Base-by-base conservation (phyloP, 257 asterid genomes). In the Nicotiana otophora region DNA sequence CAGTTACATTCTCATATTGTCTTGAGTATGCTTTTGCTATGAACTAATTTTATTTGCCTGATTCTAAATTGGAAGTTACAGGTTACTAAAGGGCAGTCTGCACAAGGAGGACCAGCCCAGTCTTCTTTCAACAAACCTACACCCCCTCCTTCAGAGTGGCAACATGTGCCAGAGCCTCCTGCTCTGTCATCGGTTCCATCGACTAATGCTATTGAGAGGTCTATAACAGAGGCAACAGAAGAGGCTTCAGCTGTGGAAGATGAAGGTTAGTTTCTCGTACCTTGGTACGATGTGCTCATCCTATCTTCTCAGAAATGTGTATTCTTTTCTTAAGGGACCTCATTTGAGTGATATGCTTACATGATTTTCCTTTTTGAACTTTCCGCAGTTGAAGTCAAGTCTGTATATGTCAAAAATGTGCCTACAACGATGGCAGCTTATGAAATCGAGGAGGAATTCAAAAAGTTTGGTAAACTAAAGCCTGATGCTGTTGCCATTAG, bases 401-500 rank as follows among this genome's bases (percentile, higher is more conserved):
- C 99, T 10, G 99, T 96, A 48, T 96, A 96, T 61, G 98, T 96
- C 81, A 91, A 91, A 91, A 96, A 92, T 83, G 99, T 96, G 34
- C 98, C 98, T n/a, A 89, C 93, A 12, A 94, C 91, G 5, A 94
- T 94, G 98, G 84, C 93, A 78, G 94, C 98, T 81, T 90, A 93
- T 78, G 97, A 91, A 89, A 96, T 96, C 39, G 98, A 90, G 85
- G 99, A 93, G 86, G 98, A 93, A 85, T 96, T 96, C 85, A 94
- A 90, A 90, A 96, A 87, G 92, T 96, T 96, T 74, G 99, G 99
- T 55, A 93, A 88, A 87, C 90, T 96, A 80, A 89, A 72, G 87
- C 94, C 91, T 66, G 97, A 94, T 89, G 98, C 97, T 46, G 99
- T 96, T 72, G 99, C 99, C 82, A 96, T 96, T 72, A 92, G 99